Evolutionary conservation across 192 early-diverging fungal genomes (phyloP).

Genomic region (Coemansia sp.): DNA sequence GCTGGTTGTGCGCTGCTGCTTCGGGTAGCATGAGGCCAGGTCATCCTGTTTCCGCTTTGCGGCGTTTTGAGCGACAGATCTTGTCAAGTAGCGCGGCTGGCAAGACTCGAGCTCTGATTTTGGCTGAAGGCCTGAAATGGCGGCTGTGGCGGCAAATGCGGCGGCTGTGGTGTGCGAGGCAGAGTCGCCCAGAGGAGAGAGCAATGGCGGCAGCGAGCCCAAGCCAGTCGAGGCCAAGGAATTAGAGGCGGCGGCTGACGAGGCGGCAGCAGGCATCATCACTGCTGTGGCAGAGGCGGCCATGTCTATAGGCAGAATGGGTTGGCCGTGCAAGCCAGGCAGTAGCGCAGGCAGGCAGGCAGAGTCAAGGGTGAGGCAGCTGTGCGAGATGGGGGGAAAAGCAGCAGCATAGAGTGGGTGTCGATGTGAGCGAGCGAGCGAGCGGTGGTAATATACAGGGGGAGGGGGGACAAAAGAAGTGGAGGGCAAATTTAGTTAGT

Average conservation of each 20-base stretch:
- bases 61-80: slow-evolving; percentile 51
- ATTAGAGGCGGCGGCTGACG: slow-evolving; percentile 29
- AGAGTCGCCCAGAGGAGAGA: not conserved
- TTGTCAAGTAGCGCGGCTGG: slow-evolving; percentile 54
- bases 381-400: not conserved
- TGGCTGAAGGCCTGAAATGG: slow-evolving; percentile 3
- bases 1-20: slow-evolving; percentile 1
- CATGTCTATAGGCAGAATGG: slow-evolving; percentile 2
- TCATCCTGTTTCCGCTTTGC: slow-evolving; percentile 44
- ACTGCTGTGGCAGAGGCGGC: slow-evolving; percentile 20
- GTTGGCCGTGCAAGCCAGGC: not conserved
- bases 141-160: slow-evolving; percentile 15
- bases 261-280: slow-evolving; percentile 13
- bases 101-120: not conserved
- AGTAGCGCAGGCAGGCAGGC: not conserved
- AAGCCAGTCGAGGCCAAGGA: slow-evolving; percentile 5
- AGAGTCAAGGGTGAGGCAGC: not conserved
- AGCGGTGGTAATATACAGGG: not conserved
- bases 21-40: not conserved
- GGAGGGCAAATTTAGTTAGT: slow-evolving; percentile 6
- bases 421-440: not conserved
- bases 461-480: not conserved
- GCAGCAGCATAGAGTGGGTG: not conserved
- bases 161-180: slow-evolving; percentile 2
- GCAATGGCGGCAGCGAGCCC: not conserved